Evolutionary conservation across 352 stramenopile species (phyloP), one percentile per base, ranked within the genome.

Genomic region (Phytopythium sindhum): DNA sequence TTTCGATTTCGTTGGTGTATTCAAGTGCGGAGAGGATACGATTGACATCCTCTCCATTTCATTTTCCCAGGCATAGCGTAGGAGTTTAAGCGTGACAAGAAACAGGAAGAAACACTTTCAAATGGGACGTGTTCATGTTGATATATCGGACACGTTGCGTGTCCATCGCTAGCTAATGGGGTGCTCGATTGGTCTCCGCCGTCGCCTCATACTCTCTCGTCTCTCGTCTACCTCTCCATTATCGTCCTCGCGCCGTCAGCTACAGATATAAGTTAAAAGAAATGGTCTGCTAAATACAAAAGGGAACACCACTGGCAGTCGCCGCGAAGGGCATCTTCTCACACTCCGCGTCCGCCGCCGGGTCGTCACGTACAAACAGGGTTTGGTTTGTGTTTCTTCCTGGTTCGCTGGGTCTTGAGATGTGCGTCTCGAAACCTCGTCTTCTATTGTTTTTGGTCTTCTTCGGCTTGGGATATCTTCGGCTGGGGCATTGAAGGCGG

Each of bases 391-490:
- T 55, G 54, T 47, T 60, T 60, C 54, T 60, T 50, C 26, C 54
- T 60, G 54, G 54, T 35, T 59, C 10, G 53, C 21, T 59, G 53
- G 53, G 33, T 60, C 54, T 23, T 14, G 33, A 33, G 54, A 1
- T 14, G 9, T 15, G 26, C 11, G 26, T 15, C n/a, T 58, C 31
- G 15, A 35, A n/a, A n/a, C 54, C 54, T 60, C 54, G 54, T 60
- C 60, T 70, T 70, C 65, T 70, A 64, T 26, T 70, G 61, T 70
- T 70, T 67, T 44, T 66, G 48, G 64, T 60, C 54, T 60, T 60
- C 54, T 60, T 50, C 33, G 54, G 54, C 28, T n/a, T 47, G 54
- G 14, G 15, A 48, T 48, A 37, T 60, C 33, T 23, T 50, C 26
- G 35, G 35, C 14, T 50, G 54, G 23, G 26, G 33, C 19, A 24